Base-by-base conservation (phyloP, 495 filamentous ascomycete species). In the Aspergillus egyptiacus region DNA sequence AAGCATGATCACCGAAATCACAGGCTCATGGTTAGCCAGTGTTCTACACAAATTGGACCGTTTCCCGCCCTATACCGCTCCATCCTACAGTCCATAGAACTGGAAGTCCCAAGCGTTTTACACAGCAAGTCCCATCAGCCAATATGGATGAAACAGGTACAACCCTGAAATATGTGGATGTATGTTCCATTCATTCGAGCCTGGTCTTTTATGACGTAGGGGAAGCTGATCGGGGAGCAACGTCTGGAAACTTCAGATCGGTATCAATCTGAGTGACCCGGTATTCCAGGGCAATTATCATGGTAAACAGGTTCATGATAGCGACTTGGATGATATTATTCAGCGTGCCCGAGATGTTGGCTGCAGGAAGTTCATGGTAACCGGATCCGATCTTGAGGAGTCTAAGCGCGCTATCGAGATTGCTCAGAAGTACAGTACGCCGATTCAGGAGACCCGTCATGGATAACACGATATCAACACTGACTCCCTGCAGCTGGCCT, bases 261-360 rank as follows among this genome's bases (percentile, higher is more conserved):
- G 93, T 28, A 96, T 98, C 72, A 98, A 98, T 68, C 75, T 98
- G 31, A 83, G 87, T 42, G 93, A 97, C 53, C 81, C 85, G 19
- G 84, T 95, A 54, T 98, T 90, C 67, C 72, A 73, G 18, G 93
- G 93, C 35, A 67, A 79, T 18, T 91, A 98, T 60, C 85, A 93
- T 59, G 87, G 87, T 50, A 93, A 83, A 46, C 70, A 85, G 59
- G 77, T 75, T 9, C 93, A 98, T 59, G 83, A 84, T 14, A 75
- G 84, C 55, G 93, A 98, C 62, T 72, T 95, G 5, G 64, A 75
- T 5, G 81, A 80, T 41, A 87, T 97, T 9, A 63, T 98, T 3
- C 72, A 83, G 49, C 78, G 93, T 38, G 90, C 89, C 4, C 59
- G 74, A 15, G 78, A 85, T 41, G 80, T 81, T 1, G 94, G 93